A percentile compares a stretch with the other conserved stretches of the same genome.
These are phyloP conservation scores for Metschnikowia arizonensis DNA, from an alignment of 805 yeast species.

Conservation along the genomic window DNA sequence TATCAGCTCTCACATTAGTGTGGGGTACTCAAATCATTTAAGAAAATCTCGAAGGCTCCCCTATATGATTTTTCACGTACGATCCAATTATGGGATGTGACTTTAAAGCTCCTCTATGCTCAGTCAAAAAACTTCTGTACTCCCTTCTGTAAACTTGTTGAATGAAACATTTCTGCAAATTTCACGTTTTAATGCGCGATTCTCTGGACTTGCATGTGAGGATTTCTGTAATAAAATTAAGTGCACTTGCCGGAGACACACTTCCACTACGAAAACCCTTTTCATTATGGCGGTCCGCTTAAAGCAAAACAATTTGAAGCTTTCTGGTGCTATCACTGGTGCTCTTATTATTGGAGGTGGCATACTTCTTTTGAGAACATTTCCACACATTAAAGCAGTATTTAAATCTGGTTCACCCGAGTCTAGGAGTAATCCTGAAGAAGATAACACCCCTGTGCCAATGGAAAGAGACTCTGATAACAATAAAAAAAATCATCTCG, in stretches of 20 bases:
- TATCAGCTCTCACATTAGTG: background rate
- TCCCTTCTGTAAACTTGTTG: background rate
- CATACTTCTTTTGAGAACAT: conserved; percentile 41
- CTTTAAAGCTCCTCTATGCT: background rate
- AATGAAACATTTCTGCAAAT: background rate
- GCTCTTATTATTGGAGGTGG: conserved; percentile 43
- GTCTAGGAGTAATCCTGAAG: conserved; percentile 11
- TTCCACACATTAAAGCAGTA: conserved; percentile 44
- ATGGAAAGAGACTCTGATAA: background rate
- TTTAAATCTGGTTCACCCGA: conserved; percentile 18
- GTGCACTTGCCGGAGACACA: background rate
- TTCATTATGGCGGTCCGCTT: conserved; percentile 22
- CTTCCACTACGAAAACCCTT: background rate
- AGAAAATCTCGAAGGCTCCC: background rate
- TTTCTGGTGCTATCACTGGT: conserved; percentile 33
- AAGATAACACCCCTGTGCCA: conserved; percentile 6
- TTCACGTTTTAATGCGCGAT: conserved; percentile 1
- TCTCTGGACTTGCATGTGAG: conserved; percentile 4
- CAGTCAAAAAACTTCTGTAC: background rate
- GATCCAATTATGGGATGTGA: background rate
- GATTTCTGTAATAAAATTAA: background rate
- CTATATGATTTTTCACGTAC: background rate
- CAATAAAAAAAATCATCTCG: background rate
- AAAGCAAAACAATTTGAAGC: conserved; percentile 17
- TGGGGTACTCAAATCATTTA: background rate